phyloP scores from a whole-genome alignment of 192 early-diverging fungal species.

The Coemansia sp. region DNA sequence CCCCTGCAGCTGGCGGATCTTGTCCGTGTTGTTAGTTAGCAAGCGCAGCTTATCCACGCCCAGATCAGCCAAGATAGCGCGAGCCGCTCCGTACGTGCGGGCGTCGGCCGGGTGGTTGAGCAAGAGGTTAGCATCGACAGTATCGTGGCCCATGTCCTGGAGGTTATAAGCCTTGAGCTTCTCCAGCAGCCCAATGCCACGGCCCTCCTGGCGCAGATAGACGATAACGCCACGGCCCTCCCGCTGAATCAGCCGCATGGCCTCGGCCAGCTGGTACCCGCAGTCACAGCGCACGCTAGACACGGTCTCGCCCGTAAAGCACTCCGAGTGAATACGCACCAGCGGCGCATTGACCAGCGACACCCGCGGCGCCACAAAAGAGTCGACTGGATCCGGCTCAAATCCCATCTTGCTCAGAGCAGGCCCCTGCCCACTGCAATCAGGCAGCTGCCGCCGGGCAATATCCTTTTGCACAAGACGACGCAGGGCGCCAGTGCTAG shows the following conservation, averaged over 20 bases:
- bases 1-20: slow-evolving; percentile 77
- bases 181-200: slow-evolving; percentile 91
- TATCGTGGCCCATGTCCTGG: slow-evolving; percentile 95
- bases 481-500: slow-evolving; percentile 62
- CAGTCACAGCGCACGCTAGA: slow-evolving; percentile 93
- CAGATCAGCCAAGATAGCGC: slow-evolving; percentile 86
- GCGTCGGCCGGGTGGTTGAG: slow-evolving; percentile 91
- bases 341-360: slow-evolving; percentile 63
- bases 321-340: slow-evolving; percentile 94
- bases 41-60: slow-evolving; percentile 72
- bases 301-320: slow-evolving; percentile 96
- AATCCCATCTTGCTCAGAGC: slow-evolving; percentile 8
- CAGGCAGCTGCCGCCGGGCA: slow-evolving; percentile 5
- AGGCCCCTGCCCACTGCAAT: neutral
- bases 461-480: slow-evolving; percentile 51
- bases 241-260: slow-evolving; percentile 83
- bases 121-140: slow-evolving; percentile 86
- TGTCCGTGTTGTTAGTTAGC: slow-evolving; percentile 96
- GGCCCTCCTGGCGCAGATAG: slow-evolving; percentile 95
- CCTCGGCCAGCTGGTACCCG: slow-evolving; percentile 90
- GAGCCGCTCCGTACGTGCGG: slow-evolving; percentile 90
- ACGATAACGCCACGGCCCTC: slow-evolving; percentile 92
- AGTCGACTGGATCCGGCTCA: slow-evolving; percentile 38
- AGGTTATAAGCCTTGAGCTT: slow-evolving; percentile 98
- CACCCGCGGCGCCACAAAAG: slow-evolving; percentile 38